Percentiles rank a stretch among this genome's conserved stretches.
Evolutionary conservation across 2,329 filamentous ascomycete species (phyloP).

Genomic region (Scedosporium dehoogii): DNA sequence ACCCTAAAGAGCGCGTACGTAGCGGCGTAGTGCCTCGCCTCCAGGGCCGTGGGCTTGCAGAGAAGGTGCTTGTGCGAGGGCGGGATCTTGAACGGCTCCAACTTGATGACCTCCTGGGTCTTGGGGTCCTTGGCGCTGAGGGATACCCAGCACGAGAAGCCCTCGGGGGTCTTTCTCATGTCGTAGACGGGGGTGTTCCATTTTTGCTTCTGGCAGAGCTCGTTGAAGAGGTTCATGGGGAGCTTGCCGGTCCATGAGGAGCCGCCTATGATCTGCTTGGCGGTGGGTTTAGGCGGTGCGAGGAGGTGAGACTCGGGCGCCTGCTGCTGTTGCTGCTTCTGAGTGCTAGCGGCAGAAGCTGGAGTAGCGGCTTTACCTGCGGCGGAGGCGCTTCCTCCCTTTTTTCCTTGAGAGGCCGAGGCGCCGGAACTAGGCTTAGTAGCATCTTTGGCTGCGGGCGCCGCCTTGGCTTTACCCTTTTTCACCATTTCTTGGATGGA

Average conservation of each 20-base stretch:
- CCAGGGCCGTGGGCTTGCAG: constrained; percentile 67
- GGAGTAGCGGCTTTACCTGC: constrained; percentile 27
- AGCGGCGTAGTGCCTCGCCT: constrained; percentile 88
- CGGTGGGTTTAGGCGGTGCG: constrained; percentile 49
- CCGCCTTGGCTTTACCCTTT: constrained; percentile 42
- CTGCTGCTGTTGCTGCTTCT: constrained; percentile 9
- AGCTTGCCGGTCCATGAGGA: constrained; percentile 96
- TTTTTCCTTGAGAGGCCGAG: constrained; percentile 40
- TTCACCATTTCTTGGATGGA: constrained; percentile 31
- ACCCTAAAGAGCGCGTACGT: constrained; percentile 86
- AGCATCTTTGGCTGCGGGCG: constrained; percentile 21
- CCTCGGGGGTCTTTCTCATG: constrained; percentile 63
- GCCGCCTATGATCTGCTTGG: constrained; percentile 80
- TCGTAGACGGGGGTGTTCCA: constrained; percentile 94
- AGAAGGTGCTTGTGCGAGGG: constrained; percentile 66
- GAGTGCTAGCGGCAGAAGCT: constrained; percentile 8
- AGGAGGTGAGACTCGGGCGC: constrained; percentile 20
- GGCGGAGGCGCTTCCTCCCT: constrained; percentile 38
- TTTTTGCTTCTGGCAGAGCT: constrained; percentile 91
- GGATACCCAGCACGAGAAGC: constrained; percentile 72
- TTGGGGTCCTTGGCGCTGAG: constrained; percentile 68
- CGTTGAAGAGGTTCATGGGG: constrained; percentile 83
- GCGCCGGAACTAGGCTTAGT: constrained; percentile 9
- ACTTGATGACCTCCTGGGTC: constrained; percentile 63
- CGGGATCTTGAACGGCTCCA: constrained; percentile 78